Percentiles rank a stretch among this genome's conserved stretches.
Conservation (phyloP, 176 grass and related monocot genomes). For the Avena sativa region DNA sequence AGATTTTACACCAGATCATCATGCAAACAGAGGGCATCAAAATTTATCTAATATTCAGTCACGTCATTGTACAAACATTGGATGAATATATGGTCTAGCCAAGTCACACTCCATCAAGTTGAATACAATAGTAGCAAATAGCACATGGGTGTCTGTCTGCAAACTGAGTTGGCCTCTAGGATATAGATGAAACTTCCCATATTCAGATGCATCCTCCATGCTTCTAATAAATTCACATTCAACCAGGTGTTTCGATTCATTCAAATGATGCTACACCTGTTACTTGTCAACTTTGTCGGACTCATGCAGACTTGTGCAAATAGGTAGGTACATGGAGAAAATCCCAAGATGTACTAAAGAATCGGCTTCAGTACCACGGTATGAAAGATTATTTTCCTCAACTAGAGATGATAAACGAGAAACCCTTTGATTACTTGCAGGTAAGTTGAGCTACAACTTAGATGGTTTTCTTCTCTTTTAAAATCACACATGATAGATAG, state of each 20-base stretch:
- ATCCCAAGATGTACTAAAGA: not conserved
- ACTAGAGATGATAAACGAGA: no score
- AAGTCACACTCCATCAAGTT: not conserved
- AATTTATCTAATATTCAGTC: slow-evolving; percentile 17
- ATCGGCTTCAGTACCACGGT: not conserved
- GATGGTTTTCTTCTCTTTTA: not conserved
- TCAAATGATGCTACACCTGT: not conserved
- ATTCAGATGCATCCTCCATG: not conserved
- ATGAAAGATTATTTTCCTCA: not conserved
- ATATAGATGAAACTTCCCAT: not conserved
- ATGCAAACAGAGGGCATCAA: slow-evolving; percentile 6
- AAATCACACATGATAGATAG: not conserved
- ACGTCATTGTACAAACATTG: not conserved
- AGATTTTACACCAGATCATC: not conserved
- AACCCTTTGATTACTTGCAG: not conserved
- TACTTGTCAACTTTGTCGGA: slow-evolving; percentile 3
- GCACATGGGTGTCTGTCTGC: not conserved
- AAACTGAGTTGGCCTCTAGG: not conserved
- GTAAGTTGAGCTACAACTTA: not conserved
- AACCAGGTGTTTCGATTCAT: slow-evolving; percentile 3
- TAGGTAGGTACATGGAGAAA: not conserved
- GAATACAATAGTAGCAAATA: not conserved
- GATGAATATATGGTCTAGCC: not conserved
- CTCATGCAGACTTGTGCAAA: slow-evolving; percentile 14
- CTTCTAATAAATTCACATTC: not conserved